Evolutionary conservation across 1,139 yeast genomes (phyloP).

Genomic region (Kodamaea fungicola): DNA sequence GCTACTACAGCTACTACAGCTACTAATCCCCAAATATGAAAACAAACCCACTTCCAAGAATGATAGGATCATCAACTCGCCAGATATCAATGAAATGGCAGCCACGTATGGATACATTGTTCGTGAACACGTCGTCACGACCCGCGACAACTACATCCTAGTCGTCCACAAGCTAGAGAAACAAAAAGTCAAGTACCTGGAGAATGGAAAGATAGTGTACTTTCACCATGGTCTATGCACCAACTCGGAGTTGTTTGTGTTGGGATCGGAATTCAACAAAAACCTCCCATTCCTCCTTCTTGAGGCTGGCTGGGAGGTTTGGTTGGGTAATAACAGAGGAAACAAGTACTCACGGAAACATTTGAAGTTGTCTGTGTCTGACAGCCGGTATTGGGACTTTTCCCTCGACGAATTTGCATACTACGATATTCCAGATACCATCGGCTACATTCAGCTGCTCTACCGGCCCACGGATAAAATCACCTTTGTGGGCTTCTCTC

Average conservation of each 20-base stretch:
- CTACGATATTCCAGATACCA: constrained; percentile 75
- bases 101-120: constrained; percentile 57
- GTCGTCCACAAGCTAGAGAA: constrained; percentile 34
- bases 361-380: constrained; percentile 34
- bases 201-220: constrained; percentile 28
- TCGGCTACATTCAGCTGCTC: constrained; percentile 49
- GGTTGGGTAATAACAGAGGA: constrained; percentile 38
- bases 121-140: constrained; percentile 68
- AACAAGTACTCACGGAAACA: constrained; percentile 40
- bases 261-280: constrained; percentile 33
- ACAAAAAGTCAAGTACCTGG: constrained; percentile 4
- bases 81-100: constrained; percentile 64
- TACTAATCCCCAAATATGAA: too few relatives aligned
- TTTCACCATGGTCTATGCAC: constrained; percentile 49
- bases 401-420: constrained; percentile 83
- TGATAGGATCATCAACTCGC: constrained; percentile 24
- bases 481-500: constrained; percentile 43
- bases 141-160: constrained; percentile 40
- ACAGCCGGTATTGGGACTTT: constrained; percentile 71
- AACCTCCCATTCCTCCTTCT: constrained; percentile 28
- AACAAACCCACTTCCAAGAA: constrained; percentile 1
- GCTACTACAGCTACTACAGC: too few relatives aligned
- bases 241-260: constrained; percentile 42
- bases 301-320: constrained; percentile 34
- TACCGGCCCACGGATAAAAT: constrained; percentile 14